Evolutionary conservation across 768 basidiomycete species (phyloP).

Genomic region (Cubamyces sp.): DNA sequence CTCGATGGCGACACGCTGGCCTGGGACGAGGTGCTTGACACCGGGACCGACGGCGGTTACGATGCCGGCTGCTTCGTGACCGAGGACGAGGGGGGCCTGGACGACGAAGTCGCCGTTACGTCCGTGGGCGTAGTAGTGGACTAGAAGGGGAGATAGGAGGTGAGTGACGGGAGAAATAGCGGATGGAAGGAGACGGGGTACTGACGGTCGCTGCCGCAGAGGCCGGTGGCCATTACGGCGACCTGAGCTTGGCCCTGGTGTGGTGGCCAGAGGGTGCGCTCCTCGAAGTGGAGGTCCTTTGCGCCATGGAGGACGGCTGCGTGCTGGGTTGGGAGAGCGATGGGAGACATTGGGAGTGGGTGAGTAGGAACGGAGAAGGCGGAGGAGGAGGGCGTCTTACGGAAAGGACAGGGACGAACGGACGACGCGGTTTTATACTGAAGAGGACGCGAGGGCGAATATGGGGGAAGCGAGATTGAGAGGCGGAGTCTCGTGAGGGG

Average conservation of each 20-base stretch:
- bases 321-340: slow-evolving; percentile 56
- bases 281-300: slow-evolving; percentile 79
- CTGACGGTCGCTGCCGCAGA: slow-evolving; percentile 87
- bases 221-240: slow-evolving; percentile 78
- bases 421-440: slow-evolving; percentile 26
- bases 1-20: slow-evolving; percentile 92
- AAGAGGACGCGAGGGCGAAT: neutral
- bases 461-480: neutral
- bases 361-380: slow-evolving; percentile 8
- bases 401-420: slow-evolving; percentile 25
- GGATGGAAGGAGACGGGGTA: slow-evolving; percentile 24
- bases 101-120: slow-evolving; percentile 93
- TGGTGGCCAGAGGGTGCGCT: slow-evolving; percentile 75
- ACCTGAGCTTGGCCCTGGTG: slow-evolving; percentile 77
- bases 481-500: slow-evolving; percentile 40
- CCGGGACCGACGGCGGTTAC: slow-evolving; percentile 82
- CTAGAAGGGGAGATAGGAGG: slow-evolving; percentile 42
- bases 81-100: slow-evolving; percentile 85
- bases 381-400: slow-evolving; percentile 32
- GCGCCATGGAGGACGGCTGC: slow-evolving; percentile 86
- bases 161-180: slow-evolving; percentile 17
- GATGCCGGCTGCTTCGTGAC: slow-evolving; percentile 91
- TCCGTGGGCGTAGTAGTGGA: slow-evolving; percentile 89
- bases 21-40: slow-evolving; percentile 63
- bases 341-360: slow-evolving; percentile 44